phyloP scores from a whole-genome alignment of 2,329 filamentous ascomycete genomes.

The Rhynchosporium secalis region DNA sequence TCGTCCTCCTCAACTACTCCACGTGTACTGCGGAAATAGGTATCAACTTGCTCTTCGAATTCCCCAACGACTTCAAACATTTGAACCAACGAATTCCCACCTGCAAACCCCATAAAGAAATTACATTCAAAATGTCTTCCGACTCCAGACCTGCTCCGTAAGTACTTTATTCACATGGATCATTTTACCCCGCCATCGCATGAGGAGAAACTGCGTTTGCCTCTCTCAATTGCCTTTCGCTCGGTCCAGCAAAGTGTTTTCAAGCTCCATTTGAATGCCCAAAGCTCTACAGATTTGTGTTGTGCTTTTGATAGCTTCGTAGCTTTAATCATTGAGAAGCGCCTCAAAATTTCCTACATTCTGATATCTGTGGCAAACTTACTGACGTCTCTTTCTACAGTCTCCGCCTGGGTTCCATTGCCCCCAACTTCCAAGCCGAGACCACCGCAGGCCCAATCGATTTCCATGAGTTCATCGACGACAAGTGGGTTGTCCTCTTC shows the following conservation, averaged over 20 bases:
- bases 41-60: too few relatives aligned
- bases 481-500: slow-evolving; percentile 81
- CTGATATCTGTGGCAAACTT: neutral
- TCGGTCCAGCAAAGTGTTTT: neutral
- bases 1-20: too few relatives aligned
- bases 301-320: neutral
- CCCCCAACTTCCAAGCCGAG: slow-evolving; percentile 82
- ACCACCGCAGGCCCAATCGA: slow-evolving; percentile 77
- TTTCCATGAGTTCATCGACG: slow-evolving; percentile 79
- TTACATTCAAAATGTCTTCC: slow-evolving; percentile 19
- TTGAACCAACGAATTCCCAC: neutral
- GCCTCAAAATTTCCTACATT: neutral
- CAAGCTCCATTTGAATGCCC: neutral
- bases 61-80: neutral
- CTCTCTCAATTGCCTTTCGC: slow-evolving; percentile 3
- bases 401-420: slow-evolving; percentile 64
- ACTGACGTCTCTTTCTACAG: slow-evolving; percentile 39
- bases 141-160: slow-evolving; percentile 29
- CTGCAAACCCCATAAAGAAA: neutral
- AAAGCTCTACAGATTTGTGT: neutral
- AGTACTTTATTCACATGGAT: slow-evolving; percentile 8
- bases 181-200: slow-evolving; percentile 8
- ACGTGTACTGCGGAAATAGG: too few relatives aligned
- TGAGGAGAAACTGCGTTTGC: slow-evolving; percentile 4
- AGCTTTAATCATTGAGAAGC: neutral